A percentile compares a stretch with the other conserved stretches of the same genome.
Evolutionary conservation across 345 rosid species (phyloP).

Genomic region (Abelmoschus esculentus): DNA sequence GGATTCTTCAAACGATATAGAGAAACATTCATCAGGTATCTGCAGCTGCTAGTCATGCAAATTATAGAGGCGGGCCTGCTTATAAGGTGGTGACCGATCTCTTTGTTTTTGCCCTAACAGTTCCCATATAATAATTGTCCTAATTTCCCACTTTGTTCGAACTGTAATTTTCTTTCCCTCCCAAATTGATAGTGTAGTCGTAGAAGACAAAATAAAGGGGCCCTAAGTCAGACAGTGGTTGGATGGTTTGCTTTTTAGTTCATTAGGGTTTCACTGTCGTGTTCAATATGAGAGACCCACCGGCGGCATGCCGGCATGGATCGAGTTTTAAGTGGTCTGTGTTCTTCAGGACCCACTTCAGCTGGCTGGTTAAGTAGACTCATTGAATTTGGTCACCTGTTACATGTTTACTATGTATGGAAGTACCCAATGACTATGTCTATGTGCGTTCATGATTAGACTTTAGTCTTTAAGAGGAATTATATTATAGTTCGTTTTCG

Average conservation of each 20-base stretch:
- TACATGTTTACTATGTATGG: background rate
- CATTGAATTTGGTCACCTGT: conserved; percentile 6
- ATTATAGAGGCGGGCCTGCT: background rate
- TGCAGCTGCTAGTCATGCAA: background rate
- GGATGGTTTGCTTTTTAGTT: background rate
- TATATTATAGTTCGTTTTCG: no score
- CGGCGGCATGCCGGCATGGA: background rate
- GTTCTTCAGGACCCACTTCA: background rate
- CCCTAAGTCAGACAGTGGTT: background rate
- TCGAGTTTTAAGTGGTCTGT: background rate
- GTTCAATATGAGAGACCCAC: background rate
- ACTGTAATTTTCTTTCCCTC: background rate
- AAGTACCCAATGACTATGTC: no score
- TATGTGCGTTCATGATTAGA: no score
- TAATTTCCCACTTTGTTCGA: background rate
- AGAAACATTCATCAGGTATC: background rate
- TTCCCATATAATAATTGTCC: background rate
- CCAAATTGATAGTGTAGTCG: background rate
- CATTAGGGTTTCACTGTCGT: background rate
- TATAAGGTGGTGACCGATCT: background rate
- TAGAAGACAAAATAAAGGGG: background rate
- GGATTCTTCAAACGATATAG: background rate
- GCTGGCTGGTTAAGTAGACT: background rate
- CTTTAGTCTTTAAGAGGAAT: no score
- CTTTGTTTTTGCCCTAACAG: background rate